These are phyloP conservation scores for Leccinum longicurvipes DNA, from an alignment of 768 basidiomycete genomes.

Conservation along the genomic window DNA sequence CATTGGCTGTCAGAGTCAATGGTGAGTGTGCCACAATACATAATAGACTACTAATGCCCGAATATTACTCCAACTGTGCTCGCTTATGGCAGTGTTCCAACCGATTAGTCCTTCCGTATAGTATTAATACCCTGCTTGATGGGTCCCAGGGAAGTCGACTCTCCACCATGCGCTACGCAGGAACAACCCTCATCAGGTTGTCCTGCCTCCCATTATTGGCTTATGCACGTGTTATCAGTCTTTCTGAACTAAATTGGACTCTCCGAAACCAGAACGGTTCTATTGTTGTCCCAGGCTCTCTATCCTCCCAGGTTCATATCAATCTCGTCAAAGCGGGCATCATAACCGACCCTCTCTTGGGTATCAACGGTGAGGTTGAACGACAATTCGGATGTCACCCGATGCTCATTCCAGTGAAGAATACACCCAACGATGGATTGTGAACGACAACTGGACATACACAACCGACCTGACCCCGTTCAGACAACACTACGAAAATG, in stretches of 20 bases:
- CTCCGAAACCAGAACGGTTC: constrained; percentile 52
- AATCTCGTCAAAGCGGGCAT: constrained; percentile 51
- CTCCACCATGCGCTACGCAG: neutral
- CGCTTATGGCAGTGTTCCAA: too few species aligned
- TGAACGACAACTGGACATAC: constrained; percentile 57
- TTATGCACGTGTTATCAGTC: constrained; percentile 35
- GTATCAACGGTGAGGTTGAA: constrained; percentile 45
- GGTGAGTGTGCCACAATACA: too few species aligned
- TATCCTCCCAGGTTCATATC: constrained; percentile 54
- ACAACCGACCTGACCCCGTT: constrained; percentile 51
- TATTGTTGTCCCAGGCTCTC: constrained; percentile 47
- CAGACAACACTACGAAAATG: constrained; percentile 21
- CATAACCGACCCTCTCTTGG: constrained; percentile 51
- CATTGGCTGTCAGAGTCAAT: too few species aligned
- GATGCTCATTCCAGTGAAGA: constrained; percentile 30
- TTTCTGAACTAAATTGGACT: constrained; percentile 49
- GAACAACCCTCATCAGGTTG: neutral
- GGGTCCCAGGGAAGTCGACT: too few species aligned
- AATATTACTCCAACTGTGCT: too few species aligned
- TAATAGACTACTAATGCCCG: too few species aligned
- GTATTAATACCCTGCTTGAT: too few species aligned
- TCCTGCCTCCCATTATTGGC: constrained; percentile 12
- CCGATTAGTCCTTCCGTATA: too few species aligned
- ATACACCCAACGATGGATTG: constrained; percentile 54
- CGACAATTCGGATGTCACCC: neutral